A percentile compares a stretch with the other conserved stretches of the same genome.
These are phyloP conservation scores for Micractinium sp. DNA, from an alignment of 139 green algal genomes.

Conservation along the genomic window DNA sequence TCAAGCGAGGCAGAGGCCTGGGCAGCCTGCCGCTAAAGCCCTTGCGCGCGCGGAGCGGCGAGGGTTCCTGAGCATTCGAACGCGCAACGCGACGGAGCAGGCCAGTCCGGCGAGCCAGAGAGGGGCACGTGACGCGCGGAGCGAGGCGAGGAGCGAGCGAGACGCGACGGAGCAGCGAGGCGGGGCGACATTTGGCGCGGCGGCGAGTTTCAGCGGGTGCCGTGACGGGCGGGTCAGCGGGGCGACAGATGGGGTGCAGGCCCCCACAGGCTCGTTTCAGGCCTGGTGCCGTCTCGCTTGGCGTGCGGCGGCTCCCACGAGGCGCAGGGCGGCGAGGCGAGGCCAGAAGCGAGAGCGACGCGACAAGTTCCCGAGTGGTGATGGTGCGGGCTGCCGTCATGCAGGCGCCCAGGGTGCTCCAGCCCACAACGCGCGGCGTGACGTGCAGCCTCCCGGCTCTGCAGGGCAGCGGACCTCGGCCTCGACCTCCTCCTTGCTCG, in stretches of 20 bases:
- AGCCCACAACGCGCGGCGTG: background rate
- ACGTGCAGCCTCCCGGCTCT: background rate
- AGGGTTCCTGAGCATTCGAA: background rate
- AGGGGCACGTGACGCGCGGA: background rate
- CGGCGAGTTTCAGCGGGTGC: too few species aligned
- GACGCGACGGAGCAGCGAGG: too few species aligned
- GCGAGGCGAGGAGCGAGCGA: background rate
- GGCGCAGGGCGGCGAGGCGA: background rate
- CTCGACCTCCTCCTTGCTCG: slow-evolving; percentile 15
- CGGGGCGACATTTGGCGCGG: too few species aligned
- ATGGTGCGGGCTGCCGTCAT: too few species aligned
- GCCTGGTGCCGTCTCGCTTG: background rate
- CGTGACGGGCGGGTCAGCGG: too few species aligned
- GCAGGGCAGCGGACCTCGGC: background rate
- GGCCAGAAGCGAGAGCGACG: background rate
- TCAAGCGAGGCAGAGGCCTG: background rate
- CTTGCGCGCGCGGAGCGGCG: background rate
- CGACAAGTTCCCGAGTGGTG: too few species aligned
- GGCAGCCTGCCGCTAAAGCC: too few species aligned
- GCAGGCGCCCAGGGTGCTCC: too few species aligned
- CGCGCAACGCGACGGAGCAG: background rate
- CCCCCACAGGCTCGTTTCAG: too few species aligned
- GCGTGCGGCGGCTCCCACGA: background rate
- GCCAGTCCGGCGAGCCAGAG: background rate
- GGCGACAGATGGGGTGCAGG: too few species aligned